Conservation (phyloP, 169 alveolate genomes). For the Cryptosporidium muris region DNA sequence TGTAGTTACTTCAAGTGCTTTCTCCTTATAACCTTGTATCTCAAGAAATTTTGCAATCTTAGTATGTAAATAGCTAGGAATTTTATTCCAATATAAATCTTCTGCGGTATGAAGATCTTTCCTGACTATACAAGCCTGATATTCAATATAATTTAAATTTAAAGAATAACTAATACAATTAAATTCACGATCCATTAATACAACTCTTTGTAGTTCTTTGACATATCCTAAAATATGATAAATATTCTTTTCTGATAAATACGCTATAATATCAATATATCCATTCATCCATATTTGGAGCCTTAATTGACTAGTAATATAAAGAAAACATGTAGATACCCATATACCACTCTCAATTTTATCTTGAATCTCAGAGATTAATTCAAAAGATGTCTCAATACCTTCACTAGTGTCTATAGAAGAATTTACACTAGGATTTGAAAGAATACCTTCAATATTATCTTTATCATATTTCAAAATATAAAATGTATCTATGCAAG, state of each 20-base stretch:
- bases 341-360: constrained; percentile 82
- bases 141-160: constrained; percentile 77
- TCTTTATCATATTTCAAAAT: constrained; percentile 82
- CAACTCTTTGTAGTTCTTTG: constrained; percentile 78
- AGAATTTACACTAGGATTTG: constrained; percentile 63
- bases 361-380: constrained; percentile 81
- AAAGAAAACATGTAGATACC: constrained; percentile 84
- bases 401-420: constrained; percentile 81
- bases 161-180: constrained; percentile 76
- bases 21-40: constrained; percentile 85
- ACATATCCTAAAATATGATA: constrained; percentile 83
- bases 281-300: constrained; percentile 82
- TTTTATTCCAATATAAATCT: constrained; percentile 73
- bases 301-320: constrained; percentile 79
- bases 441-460: constrained; percentile 75
- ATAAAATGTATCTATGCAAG: constrained; percentile 85
- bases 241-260: constrained; percentile 77
- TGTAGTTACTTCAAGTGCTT: constrained; percentile 87
- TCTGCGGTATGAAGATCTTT: constrained; percentile 82
- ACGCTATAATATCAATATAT: constrained; percentile 80
- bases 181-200: constrained; percentile 79
- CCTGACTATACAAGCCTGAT: constrained; percentile 73
- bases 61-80: constrained; percentile 83
- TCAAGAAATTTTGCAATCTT: constrained; percentile 91
- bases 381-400: constrained; percentile 87